A percentile compares a stretch with the other conserved stretches of the same genome.
phyloP scores from a whole-genome alignment of 2,329 filamentous ascomycete species.

The Fusarium robinianum region DNA sequence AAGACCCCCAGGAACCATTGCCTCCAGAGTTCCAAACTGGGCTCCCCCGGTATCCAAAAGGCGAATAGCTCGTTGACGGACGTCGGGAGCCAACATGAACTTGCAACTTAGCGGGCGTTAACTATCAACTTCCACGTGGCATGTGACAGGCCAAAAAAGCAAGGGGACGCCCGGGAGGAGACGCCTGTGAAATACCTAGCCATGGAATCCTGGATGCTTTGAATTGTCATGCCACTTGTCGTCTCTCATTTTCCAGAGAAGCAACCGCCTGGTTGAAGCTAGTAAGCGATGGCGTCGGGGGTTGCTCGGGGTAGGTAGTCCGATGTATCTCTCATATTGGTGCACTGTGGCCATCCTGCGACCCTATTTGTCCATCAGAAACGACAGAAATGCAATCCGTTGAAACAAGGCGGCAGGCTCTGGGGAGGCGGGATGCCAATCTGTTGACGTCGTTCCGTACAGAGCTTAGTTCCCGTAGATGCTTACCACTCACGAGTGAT shows the following conservation, averaged over 20 bases:
- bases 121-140: constrained; percentile 33
- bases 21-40: background rate
- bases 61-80: constrained; percentile 20
- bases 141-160: constrained; percentile 27
- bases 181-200: too few relatives aligned
- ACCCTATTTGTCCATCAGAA: constrained; percentile 32
- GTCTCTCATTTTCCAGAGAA: constrained; percentile 13
- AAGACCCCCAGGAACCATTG: background rate
- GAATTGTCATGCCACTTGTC: constrained; percentile 17
- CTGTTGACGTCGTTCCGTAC: too few relatives aligned
- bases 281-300: constrained; percentile 31
- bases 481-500: too few relatives aligned
- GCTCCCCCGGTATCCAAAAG: constrained; percentile 2
- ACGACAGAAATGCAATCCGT: constrained; percentile 28
- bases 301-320: constrained; percentile 28
- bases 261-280: constrained; percentile 20
- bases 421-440: constrained; percentile 5
- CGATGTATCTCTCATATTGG: constrained; percentile 28
- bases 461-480: too few relatives aligned
- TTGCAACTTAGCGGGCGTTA: constrained; percentile 19
- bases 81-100: constrained; percentile 20
- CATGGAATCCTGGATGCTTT: too few relatives aligned
- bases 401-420: constrained; percentile 14
- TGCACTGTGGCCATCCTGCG: constrained; percentile 31
- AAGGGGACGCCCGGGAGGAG: constrained; percentile 18